Conservation (phyloP, 805 yeast genomes). For the Ogataea salicorniae region DNA sequence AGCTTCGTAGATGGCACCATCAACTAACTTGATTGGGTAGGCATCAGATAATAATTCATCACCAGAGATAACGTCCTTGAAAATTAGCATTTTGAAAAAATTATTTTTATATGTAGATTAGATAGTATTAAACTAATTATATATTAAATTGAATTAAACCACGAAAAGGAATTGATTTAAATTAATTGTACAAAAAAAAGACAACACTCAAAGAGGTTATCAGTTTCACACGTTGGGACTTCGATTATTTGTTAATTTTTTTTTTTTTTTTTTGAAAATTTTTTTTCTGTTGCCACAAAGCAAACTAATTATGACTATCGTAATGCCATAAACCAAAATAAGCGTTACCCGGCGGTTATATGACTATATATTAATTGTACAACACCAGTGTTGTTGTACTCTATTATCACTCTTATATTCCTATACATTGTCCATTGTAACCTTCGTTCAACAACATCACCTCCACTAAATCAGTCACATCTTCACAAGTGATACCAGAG, state of each 20-base stretch:
- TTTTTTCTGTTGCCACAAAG: too few species aligned
- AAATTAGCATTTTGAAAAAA: slow-evolving; percentile 32
- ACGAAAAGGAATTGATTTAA: slow-evolving; percentile 5
- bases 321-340: too few species aligned
- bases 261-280: too few species aligned
- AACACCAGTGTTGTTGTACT: background rate
- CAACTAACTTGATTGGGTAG: slow-evolving; percentile 83
- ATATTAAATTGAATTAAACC: slow-evolving; percentile 7
- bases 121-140: slow-evolving; percentile 1
- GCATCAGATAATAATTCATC: slow-evolving; percentile 98
- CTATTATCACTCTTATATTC: slow-evolving; percentile 2
- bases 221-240: background rate
- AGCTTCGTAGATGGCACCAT: slow-evolving; percentile 91
- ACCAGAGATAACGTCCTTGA: slow-evolving; percentile 80
- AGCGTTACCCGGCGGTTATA: background rate
- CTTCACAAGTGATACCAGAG: slow-evolving; percentile 7
- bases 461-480: slow-evolving; percentile 9
- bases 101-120: background rate
- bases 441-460: slow-evolving; percentile 2
- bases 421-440: slow-evolving; percentile 11
- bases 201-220: too few species aligned
- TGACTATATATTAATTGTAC: background rate
- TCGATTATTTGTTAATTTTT: too few species aligned
- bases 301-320: too few species aligned
- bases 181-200: background rate